Percentiles rank a stretch among this genome's conserved stretches.
phyloP scores from a whole-genome alignment of 1,284 basidiomycete genomes.

The Boletellus deceptivus region DNA sequence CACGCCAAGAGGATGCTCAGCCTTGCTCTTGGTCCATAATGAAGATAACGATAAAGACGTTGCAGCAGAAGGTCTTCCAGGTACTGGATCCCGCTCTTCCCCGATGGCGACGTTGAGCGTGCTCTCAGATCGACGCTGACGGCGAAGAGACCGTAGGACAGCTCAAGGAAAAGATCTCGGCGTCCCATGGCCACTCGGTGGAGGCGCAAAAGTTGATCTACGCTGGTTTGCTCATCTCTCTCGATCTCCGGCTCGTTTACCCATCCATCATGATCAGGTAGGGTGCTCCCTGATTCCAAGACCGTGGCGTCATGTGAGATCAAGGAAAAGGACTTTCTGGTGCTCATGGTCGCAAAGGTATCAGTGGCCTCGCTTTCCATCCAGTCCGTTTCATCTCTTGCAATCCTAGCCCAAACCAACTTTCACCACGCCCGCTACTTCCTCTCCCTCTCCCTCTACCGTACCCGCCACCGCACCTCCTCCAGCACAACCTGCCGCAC shows the following conservation, averaged over 20 bases:
- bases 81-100: slow-evolving; percentile 36
- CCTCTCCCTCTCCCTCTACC: slow-evolving; percentile 30
- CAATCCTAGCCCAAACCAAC: slow-evolving; percentile 57
- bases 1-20: slow-evolving; percentile 14
- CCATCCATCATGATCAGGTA: slow-evolving; percentile 54
- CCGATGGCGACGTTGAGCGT: slow-evolving; percentile 1
- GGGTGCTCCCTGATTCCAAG: slow-evolving; percentile 89
- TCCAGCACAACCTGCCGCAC: slow-evolving; percentile 28
- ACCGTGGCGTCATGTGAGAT: slow-evolving; percentile 87
- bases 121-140: slow-evolving; percentile 75
- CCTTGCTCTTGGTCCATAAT: slow-evolving; percentile 47
- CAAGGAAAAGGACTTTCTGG: slow-evolving; percentile 99
- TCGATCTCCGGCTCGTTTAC: slow-evolving; percentile 8
- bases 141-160: slow-evolving; percentile 70
- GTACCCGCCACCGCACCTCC: slow-evolving; percentile 34
- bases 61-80: slow-evolving; percentile 85
- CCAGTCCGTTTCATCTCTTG: slow-evolving; percentile 6
- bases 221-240: slow-evolving; percentile 56
- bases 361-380: slow-evolving; percentile 6
- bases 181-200: slow-evolving; percentile 72
- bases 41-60: slow-evolving; percentile 93
- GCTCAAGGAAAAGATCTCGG: slow-evolving; percentile 86
- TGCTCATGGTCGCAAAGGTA: slow-evolving; percentile 98
- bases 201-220: slow-evolving; percentile 93
- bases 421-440: slow-evolving; percentile 30